A percentile compares a stretch with the other conserved stretches of the same genome.
These are phyloP conservation scores for Phytophthora sp. DNA, from an alignment of 352 stramenopile species.

Conservation along the genomic window DNA sequence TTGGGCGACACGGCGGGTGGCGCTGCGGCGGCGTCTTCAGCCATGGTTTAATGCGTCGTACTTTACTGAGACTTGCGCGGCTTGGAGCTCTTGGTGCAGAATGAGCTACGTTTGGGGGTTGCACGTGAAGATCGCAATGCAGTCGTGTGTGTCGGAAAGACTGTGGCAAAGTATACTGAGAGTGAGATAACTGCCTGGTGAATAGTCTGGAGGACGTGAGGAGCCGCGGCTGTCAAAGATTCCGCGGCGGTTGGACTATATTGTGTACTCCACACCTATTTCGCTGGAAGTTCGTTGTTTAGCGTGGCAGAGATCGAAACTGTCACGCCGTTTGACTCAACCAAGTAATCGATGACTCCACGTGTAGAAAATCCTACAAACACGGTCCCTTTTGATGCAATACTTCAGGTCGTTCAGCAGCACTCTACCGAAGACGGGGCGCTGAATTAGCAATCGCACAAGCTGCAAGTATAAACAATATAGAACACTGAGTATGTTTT, in stretches of 20 bases:
- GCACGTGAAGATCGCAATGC: conserved; percentile 27
- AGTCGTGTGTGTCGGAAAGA: conserved; percentile 6
- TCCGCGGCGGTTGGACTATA: conserved; percentile 11
- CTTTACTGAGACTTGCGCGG: neutral
- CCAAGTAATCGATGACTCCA: too few relatives aligned
- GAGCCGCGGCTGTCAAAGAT: conserved; percentile 18
- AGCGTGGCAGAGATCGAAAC: too few relatives aligned
- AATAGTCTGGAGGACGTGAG: too few relatives aligned
- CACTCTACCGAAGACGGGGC: too few relatives aligned
- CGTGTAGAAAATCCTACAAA: too few relatives aligned
- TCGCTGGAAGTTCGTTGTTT: too few relatives aligned
- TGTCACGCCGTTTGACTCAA: too few relatives aligned
- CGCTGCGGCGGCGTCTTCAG: conserved; percentile 33
- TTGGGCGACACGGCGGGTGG: conserved; percentile 54
- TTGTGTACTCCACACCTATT: neutral
- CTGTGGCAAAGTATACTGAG: conserved; percentile 11
- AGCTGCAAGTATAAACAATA: too few relatives aligned
- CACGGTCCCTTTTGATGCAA: too few relatives aligned
- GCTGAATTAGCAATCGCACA: too few relatives aligned
- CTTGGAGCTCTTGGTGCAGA: conserved; percentile 29
- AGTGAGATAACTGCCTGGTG: neutral
- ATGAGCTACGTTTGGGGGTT: conserved; percentile 14
- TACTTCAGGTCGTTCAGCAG: too few relatives aligned
- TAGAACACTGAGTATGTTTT: too few relatives aligned
- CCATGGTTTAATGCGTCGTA: conserved; percentile 21